Evolutionary conservation across 1,284 basidiomycete genomes (phyloP), one percentile per base, ranked within the genome.

Genomic region (Apiotrichum domesticum): DNA sequence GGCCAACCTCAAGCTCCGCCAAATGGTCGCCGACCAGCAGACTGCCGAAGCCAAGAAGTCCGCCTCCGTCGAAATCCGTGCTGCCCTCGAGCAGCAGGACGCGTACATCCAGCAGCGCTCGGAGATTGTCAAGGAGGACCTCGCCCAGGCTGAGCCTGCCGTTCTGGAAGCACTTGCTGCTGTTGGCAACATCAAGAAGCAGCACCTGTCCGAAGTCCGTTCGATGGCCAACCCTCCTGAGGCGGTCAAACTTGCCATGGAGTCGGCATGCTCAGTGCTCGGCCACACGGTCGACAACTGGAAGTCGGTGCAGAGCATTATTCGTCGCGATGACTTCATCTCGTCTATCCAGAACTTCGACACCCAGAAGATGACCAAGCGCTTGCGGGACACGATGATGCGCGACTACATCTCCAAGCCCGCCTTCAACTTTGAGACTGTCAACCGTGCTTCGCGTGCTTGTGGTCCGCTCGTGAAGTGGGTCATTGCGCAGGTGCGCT

Each of bases 221-320:
- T 86, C 92, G 10, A 98, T 99, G 94, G 90, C 92, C 46, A 98
- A 98, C 70, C 96, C 96, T 49, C 96, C 96, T 0, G 93, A 97
- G 70, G 88, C 91, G 8, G 95, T 99, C 71, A 98, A 98, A 77
- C 79, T 95, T 51, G 90, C 96, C 13, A 98, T 99, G 95, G 96
- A 99, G 72, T 97, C 93, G 1, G 95, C 97, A 39, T 99, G 96
- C 76, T 95, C 91, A 13, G 83, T 97, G 37, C 85, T 99, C n/a
- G 96, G 96, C 9, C 89, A 97, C 79, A 92, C 93, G 77, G 94
- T 98, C 66, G 74, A 77, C 54, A 88, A 86, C 73, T 99, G 96
- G 97, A 87, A 92, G 67, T 85, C 91, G 1, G 94, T 99, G 2
- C 95, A 98, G 75, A 87, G 87, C 68, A 90, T 98, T 75, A 94